These are phyloP conservation scores for Candida koratica DNA, from an alignment of 805 yeast species.

Conservation along the genomic window DNA sequence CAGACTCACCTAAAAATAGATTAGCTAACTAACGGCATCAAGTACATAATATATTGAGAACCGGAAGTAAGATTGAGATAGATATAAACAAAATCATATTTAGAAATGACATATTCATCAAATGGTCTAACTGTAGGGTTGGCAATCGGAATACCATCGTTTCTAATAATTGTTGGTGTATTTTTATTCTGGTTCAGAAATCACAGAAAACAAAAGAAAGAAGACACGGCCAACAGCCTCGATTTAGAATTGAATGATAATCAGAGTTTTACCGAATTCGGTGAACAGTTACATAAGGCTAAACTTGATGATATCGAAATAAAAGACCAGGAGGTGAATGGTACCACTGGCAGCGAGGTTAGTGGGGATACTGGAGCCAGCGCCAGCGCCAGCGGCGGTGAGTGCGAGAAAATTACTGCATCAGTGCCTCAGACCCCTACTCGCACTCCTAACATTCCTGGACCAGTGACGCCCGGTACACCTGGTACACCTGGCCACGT, in stretches of 20 bases:
- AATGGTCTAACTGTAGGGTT: conserved; percentile 37
- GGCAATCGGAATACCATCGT: conserved; percentile 39
- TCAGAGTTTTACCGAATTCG: conserved; percentile 30
- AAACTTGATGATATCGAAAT: conserved; percentile 10
- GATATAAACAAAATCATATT: too few relatives aligned
- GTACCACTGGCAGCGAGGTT: conserved; percentile 7
- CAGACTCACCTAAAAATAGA: too few relatives aligned
- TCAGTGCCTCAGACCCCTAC: neutral
- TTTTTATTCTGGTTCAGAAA: conserved; percentile 27
- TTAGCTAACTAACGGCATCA: too few relatives aligned
- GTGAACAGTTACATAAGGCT: conserved; percentile 31
- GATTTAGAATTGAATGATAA: conserved; percentile 37
- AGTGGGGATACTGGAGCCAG: conserved; percentile 4
- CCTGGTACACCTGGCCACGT: conserved; percentile 3
- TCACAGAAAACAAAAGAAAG: conserved; percentile 28
- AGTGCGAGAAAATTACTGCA: too few relatives aligned
- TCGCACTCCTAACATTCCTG: neutral
- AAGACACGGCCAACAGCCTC: conserved; percentile 28
- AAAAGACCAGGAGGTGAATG: conserved; percentile 5
- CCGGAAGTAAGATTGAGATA: too few relatives aligned
- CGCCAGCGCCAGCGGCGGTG: conserved; percentile 1
- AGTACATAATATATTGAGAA: too few relatives aligned
- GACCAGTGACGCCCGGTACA: conserved; percentile 2
- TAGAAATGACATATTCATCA: conserved; percentile 5
- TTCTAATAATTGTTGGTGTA: conserved; percentile 24